phyloP scores from a whole-genome alignment of 2,329 filamentous ascomycete species.

The Botrytis cinerea region DNA sequence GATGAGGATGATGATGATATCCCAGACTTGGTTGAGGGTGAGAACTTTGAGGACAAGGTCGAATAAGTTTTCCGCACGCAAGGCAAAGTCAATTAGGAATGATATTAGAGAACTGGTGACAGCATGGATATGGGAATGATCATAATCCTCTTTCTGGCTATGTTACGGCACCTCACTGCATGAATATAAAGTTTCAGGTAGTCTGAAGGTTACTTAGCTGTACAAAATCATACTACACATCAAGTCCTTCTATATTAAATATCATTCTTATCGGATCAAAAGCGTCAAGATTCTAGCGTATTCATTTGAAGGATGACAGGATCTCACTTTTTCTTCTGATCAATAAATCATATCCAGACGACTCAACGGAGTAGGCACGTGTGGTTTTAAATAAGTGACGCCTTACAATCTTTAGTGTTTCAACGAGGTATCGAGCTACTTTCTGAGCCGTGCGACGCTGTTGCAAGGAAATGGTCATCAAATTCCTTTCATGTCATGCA shows the following conservation, averaged over 20 bases:
- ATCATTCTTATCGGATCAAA: neutral
- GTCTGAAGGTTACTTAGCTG: constrained; percentile 40
- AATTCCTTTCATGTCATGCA: neutral
- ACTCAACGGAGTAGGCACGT: neutral
- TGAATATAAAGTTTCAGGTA: constrained; percentile 36
- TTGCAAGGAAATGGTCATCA: neutral
- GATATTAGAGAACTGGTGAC: constrained; percentile 27
- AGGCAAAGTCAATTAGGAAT: constrained; percentile 17
- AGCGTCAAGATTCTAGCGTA: neutral
- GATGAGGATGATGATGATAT: constrained; percentile 87
- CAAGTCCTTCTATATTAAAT: constrained; percentile 21
- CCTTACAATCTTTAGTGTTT: neutral
- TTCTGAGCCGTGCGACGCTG: neutral
- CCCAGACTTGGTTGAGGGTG: constrained; percentile 92
- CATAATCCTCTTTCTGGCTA: constrained; percentile 27
- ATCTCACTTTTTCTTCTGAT: neutral
- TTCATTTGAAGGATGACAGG: neutral
- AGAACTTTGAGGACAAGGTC: constrained; percentile 96
- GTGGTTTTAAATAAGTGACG: neutral
- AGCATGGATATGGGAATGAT: constrained; percentile 31
- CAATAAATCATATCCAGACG: neutral
- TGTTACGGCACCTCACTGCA: constrained; percentile 32
- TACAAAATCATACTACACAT: constrained; percentile 41
- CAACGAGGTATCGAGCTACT: neutral
- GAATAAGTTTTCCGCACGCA: constrained; percentile 37